Percentiles rank a stretch among this genome's conserved stretches.
Evolutionary conservation across 345 rosid species (phyloP).

Genomic region (Salix viminalis): DNA sequence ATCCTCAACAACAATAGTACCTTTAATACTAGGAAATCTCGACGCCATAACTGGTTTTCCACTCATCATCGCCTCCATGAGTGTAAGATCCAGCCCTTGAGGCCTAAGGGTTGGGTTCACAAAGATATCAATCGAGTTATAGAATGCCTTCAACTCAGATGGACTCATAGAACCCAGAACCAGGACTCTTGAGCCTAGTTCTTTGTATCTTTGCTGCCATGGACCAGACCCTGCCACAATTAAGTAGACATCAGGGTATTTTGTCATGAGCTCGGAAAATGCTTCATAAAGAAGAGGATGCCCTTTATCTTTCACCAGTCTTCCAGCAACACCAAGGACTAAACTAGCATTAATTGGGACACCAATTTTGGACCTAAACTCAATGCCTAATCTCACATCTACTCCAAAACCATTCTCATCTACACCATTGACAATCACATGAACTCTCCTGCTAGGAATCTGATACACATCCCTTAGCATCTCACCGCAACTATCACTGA

Average conservation of each 20-base stretch:
- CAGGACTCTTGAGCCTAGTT: constrained; percentile 47
- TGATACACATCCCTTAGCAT: constrained; percentile 87
- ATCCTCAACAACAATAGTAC: constrained; percentile 72
- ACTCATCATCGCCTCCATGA: constrained; percentile 94
- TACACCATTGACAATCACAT: constrained; percentile 85
- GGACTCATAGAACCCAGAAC: constrained; percentile 76
- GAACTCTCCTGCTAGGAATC: constrained; percentile 72
- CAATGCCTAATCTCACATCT: constrained; percentile 39
- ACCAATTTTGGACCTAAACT: constrained; percentile 56
- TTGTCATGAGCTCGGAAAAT: constrained; percentile 38
- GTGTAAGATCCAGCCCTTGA: constrained; percentile 83
- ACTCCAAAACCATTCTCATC: constrained; percentile 50
- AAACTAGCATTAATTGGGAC: constrained; percentile 50
- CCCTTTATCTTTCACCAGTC: constrained; percentile 89
- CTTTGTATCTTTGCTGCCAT: constrained; percentile 74
- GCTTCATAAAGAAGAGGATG: constrained; percentile 75
- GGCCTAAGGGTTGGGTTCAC: constrained; percentile 91
- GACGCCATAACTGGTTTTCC: constrained; percentile 90
- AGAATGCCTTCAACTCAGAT: constrained; percentile 52
- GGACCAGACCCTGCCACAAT: constrained; percentile 87
- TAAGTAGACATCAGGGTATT: constrained; percentile 45
- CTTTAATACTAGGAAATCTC: constrained; percentile 79
- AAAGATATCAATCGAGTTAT: constrained; percentile 70
- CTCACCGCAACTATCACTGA: constrained; percentile 93
- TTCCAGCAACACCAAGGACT: constrained; percentile 78